Conservation (phyloP, 176 grass and related monocot species). For the Cenchrus americanus region DNA sequence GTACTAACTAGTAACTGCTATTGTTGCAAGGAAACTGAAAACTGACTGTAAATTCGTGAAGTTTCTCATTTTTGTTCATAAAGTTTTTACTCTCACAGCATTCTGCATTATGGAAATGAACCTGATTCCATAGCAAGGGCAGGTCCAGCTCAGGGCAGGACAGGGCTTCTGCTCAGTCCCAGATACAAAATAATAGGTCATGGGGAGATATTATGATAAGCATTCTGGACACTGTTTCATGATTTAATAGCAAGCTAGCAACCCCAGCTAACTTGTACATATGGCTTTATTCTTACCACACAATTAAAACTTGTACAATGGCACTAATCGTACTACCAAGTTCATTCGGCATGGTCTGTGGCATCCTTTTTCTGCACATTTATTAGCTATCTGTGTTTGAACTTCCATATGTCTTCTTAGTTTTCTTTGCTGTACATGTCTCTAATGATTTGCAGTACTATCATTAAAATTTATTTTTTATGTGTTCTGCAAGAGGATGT, state of each 20-base stretch:
- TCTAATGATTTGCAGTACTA: background rate
- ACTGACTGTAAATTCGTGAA: background rate
- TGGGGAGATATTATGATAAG: background rate
- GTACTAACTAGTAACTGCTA: background rate
- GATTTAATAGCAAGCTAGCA: background rate
- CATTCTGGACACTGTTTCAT: background rate
- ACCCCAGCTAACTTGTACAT: background rate
- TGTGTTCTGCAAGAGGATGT: background rate
- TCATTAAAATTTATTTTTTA: background rate
- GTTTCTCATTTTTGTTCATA: background rate
- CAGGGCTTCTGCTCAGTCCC: background rate
- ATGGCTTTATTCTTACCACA: background rate
- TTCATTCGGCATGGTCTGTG: background rate
- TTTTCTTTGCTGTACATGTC: background rate
- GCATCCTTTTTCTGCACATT: background rate
- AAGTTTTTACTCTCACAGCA: background rate
- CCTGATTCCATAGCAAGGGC: background rate
- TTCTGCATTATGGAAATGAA: background rate
- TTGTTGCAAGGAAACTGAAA: background rate
- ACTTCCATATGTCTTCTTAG: background rate
- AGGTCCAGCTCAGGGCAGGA: background rate
- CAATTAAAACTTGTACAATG: background rate
- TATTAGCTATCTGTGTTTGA: conserved; percentile 15
- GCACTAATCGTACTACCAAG: background rate
- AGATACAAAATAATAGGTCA: background rate